These are phyloP conservation scores for Corynascus novoguineensis DNA, from an alignment of 495 filamentous ascomycete species.

Conservation along the genomic window DNA sequence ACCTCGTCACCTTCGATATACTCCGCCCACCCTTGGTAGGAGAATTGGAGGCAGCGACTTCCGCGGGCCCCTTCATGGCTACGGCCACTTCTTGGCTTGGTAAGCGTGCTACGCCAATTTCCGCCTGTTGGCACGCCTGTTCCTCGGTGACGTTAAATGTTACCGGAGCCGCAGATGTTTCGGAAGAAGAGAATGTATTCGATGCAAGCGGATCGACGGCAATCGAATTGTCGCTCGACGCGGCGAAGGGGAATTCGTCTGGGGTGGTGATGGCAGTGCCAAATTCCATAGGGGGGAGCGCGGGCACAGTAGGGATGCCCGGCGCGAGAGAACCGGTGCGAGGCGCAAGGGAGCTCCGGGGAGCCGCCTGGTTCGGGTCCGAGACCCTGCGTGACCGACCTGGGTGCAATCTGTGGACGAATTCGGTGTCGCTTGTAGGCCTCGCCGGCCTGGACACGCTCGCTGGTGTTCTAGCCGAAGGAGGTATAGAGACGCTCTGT, in stretches of 20 bases:
- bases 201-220: slow-evolving; percentile 20
- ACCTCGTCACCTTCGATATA: slow-evolving; percentile 15
- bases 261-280: slow-evolving; percentile 17
- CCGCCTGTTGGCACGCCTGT: background rate
- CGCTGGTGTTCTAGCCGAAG: background rate
- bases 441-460: slow-evolving; percentile 2
- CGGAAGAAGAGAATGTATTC: slow-evolving; percentile 12
- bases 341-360: slow-evolving; percentile 7
- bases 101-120: background rate
- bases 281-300: slow-evolving; percentile 24
- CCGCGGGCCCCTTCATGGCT: background rate
- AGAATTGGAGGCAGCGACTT: background rate
- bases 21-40: slow-evolving; percentile 10
- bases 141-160: slow-evolving; percentile 3
- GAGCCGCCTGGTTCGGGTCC: slow-evolving; percentile 15
- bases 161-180: background rate
- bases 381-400: slow-evolving; percentile 28
- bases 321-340: slow-evolving; percentile 13
- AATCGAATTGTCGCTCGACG: slow-evolving; percentile 19
- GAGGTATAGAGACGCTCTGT: slow-evolving; percentile 4
- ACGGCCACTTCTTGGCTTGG: slow-evolving; percentile 3
- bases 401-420: slow-evolving; percentile 28
- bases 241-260: slow-evolving; percentile 8
- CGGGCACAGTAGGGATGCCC: slow-evolving; percentile 29
- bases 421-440: slow-evolving; percentile 19